phyloP scores from a whole-genome alignment of 2,329 filamentous ascomycete species.

The Massarina eburnea region DNA sequence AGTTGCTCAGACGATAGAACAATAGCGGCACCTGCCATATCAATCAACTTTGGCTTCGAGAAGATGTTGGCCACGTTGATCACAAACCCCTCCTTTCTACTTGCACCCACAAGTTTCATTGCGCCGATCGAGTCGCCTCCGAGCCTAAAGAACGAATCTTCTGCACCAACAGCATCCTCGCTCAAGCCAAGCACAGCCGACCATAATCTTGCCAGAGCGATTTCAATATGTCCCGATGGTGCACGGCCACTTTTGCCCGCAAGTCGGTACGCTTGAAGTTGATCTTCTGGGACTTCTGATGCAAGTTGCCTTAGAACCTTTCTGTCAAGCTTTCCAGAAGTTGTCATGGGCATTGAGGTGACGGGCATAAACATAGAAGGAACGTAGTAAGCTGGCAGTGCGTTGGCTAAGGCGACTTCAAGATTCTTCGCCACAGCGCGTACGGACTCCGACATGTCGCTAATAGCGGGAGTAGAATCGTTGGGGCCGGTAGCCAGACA shows the following conservation, averaged over 20 bases:
- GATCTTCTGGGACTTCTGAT: constrained; percentile 31
- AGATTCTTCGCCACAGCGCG: constrained; percentile 23
- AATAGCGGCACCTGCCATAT: constrained; percentile 42
- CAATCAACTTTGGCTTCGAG: constrained; percentile 44
- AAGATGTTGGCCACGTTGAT: constrained; percentile 50
- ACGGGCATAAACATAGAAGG: constrained; percentile 49
- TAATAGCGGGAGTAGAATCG: constrained; percentile 28
- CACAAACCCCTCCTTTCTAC: constrained; percentile 42
- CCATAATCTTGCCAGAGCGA: constrained; percentile 39
- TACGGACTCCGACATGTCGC: constrained; percentile 22
- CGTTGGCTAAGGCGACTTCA: constrained; percentile 28
- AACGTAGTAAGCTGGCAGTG: constrained; percentile 47
- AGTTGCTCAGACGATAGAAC: constrained; percentile 25
- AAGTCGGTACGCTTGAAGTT: constrained; percentile 27
- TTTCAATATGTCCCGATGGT: constrained; percentile 27
- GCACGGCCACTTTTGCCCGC: constrained; percentile 32
- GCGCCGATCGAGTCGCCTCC: constrained; percentile 53
- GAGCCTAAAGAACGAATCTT: constrained; percentile 51
- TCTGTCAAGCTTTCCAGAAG: constrained; percentile 48
- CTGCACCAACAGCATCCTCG: constrained; percentile 42
- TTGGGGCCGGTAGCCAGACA: constrained; percentile 16
- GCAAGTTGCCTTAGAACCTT: constrained; percentile 42
- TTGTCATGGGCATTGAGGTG: constrained; percentile 44
- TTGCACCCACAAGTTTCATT: constrained; percentile 48
- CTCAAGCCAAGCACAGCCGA: constrained; percentile 42